phyloP scores from a whole-genome alignment of 2,329 filamentous ascomycete species.

The Diplocarpon rosae region DNA sequence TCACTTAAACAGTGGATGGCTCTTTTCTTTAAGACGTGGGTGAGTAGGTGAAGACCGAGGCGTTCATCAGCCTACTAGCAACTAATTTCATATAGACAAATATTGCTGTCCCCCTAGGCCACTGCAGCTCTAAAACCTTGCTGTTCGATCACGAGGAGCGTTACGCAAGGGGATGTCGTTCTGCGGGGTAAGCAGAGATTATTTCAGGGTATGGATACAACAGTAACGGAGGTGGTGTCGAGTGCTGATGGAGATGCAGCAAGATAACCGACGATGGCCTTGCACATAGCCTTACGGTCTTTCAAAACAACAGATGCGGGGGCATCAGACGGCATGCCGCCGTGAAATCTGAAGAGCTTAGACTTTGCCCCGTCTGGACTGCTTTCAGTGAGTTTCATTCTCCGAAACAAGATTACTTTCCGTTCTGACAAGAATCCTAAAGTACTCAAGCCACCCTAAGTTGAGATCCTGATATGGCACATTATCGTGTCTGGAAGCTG shows the following conservation, averaged over 20 bases:
- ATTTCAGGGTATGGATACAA: slow-evolving; percentile 42
- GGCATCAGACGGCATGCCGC: slow-evolving; percentile 45
- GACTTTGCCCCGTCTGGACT: slow-evolving; percentile 50
- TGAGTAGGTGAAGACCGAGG: slow-evolving; percentile 38
- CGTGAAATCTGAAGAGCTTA: slow-evolving; percentile 42
- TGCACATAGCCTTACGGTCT: slow-evolving; percentile 43
- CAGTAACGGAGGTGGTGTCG: background rate
- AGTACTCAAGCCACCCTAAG: too few species aligned
- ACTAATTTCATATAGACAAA: slow-evolving; percentile 32
- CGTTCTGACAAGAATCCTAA: too few species aligned
- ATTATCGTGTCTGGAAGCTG: too few species aligned
- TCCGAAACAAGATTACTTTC: background rate
- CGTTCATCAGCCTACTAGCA: too few species aligned
- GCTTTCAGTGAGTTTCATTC: slow-evolving; percentile 40
- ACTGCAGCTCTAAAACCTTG: slow-evolving; percentile 46
- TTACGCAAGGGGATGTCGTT: slow-evolving; percentile 36
- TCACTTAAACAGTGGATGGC: slow-evolving; percentile 42
- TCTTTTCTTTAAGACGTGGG: slow-evolving; percentile 48
- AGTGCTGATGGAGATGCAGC: slow-evolving; percentile 30
- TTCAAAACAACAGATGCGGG: slow-evolving; percentile 37
- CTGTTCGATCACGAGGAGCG: slow-evolving; percentile 33
- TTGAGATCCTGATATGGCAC: too few species aligned
- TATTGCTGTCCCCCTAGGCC: slow-evolving; percentile 47
- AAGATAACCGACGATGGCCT: slow-evolving; percentile 45
- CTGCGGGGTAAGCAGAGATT: slow-evolving; percentile 39